phyloP scores from a whole-genome alignment of 441 rosid genomes.

The Arabidopsis hybrid region DNA sequence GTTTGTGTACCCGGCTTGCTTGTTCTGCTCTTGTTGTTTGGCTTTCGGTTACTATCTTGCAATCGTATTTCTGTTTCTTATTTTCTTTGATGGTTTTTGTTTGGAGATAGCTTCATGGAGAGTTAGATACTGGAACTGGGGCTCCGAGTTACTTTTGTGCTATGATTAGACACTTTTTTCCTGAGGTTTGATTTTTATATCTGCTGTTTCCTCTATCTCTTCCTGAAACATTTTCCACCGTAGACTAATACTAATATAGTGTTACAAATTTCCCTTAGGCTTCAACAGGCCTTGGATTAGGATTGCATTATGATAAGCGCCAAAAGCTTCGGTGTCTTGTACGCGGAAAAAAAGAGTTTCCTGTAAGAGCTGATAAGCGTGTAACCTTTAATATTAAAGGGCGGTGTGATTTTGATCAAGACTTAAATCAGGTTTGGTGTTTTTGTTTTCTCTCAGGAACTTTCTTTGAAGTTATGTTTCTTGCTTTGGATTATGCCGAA shows the following conservation, averaged over 20 bases:
- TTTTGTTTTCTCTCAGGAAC: not conserved
- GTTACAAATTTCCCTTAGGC: conserved; percentile 46
- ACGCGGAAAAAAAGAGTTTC: conserved; percentile 78
- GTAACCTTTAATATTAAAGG: conserved; percentile 83
- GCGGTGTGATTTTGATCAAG: conserved; percentile 71
- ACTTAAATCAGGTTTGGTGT: conserved; percentile 63
- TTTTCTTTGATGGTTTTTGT: conserved; percentile 25
- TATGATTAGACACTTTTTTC: conserved; percentile 69
- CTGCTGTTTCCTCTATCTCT: not conserved
- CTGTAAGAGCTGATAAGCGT: conserved; percentile 54
- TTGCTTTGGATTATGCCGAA: conserved; percentile 7
- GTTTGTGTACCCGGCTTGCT: not conserved
- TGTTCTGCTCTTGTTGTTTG: conserved; percentile 5
- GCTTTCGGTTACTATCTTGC: conserved; percentile 4
- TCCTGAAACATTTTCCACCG: conserved; percentile 14
- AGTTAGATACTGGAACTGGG: conserved; percentile 77
- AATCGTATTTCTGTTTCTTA: not conserved
- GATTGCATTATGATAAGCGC: conserved; percentile 71
- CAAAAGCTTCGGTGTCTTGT: conserved; percentile 68
- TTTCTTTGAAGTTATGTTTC: conserved; percentile 13
- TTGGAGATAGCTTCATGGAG: conserved; percentile 78
- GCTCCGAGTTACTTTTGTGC: conserved; percentile 65
- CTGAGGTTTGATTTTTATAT: conserved; percentile 66
- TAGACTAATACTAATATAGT: conserved; percentile 29
- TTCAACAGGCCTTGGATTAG: conserved; percentile 67